A percentile compares a stretch with the other conserved stretches of the same genome.
Evolutionary conservation across 441 rosid species (phyloP).

Genomic region (Manihot esculenta): DNA sequence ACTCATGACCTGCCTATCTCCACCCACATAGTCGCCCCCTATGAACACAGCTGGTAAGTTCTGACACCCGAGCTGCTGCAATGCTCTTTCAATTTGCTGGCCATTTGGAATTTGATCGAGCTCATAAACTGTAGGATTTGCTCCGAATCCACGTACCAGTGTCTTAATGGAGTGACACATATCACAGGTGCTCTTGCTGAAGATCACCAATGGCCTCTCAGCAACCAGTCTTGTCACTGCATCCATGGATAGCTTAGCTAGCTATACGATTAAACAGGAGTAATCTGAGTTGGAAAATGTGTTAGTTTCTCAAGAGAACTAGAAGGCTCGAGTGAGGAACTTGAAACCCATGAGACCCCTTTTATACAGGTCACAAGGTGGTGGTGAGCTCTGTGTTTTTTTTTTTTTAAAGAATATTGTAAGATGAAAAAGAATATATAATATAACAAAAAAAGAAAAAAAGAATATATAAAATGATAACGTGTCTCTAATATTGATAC

Average conservation of each 20-base stretch:
- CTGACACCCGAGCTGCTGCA: slow-evolving; percentile 50
- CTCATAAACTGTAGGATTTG: slow-evolving; percentile 67
- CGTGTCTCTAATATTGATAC: no score
- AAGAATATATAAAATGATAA: no score
- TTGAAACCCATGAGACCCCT: slow-evolving; percentile 12
- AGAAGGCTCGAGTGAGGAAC: slow-evolving; percentile 15
- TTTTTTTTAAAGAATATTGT: background rate
- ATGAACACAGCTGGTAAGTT: slow-evolving; percentile 73
- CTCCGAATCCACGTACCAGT: slow-evolving; percentile 62
- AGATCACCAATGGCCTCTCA: slow-evolving; percentile 70
- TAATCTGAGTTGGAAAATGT: no score
- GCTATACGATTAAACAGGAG: no score
- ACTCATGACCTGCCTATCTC: slow-evolving; percentile 70
- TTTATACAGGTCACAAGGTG: slow-evolving; percentile 25
- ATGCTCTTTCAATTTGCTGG: slow-evolving; percentile 54
- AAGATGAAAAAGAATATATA: background rate
- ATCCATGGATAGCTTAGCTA: slow-evolving; percentile 26
- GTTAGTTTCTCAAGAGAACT: no score
- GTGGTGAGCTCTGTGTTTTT: background rate
- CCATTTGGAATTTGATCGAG: slow-evolving; percentile 65
- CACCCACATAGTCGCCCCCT: slow-evolving; percentile 65
- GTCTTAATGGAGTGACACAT: slow-evolving; percentile 68
- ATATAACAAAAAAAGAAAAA: background rate
- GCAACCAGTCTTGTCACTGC: slow-evolving; percentile 43
- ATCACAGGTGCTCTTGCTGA: slow-evolving; percentile 76